A percentile compares a stretch with the other conserved stretches of the same genome.
Evolutionary conservation across 1,284 basidiomycete genomes (phyloP).

Genomic region (Apiotrichum gracile): DNA sequence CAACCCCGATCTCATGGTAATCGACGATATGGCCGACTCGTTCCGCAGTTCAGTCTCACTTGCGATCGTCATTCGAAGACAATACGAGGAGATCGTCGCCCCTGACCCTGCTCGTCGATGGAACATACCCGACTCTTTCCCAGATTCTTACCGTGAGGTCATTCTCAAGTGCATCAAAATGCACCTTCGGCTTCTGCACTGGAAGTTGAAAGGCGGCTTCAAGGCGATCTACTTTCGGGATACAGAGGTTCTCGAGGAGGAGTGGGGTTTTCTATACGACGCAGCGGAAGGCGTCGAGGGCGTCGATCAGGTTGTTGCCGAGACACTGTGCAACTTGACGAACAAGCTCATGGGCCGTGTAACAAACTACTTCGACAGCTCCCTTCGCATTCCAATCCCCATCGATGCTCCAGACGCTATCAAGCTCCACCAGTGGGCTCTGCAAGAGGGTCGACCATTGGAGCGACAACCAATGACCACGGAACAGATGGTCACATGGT

Average conservation of each 20-base stretch:
- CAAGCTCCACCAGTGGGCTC: not conserved
- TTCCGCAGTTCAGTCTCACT: constrained; percentile 85
- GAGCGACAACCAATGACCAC: constrained; percentile 58
- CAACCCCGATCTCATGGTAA: constrained; percentile 77
- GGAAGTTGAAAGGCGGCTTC: constrained; percentile 88
- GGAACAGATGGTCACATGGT: constrained; percentile 81
- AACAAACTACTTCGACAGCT: constrained; percentile 87
- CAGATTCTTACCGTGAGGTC: constrained; percentile 80
- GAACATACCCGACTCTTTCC: constrained; percentile 81
- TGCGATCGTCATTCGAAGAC: constrained; percentile 88
- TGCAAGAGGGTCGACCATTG: not conserved
- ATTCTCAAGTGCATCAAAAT: constrained; percentile 80
- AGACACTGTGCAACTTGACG: constrained; percentile 84
- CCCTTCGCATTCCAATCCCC: constrained; percentile 69
- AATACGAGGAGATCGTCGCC: constrained; percentile 81
- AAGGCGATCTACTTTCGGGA: constrained; percentile 95
- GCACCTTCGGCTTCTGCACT: constrained; percentile 92
- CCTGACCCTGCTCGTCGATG: constrained; percentile 83
- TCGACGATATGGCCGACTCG: constrained; percentile 94
- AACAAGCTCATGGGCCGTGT: constrained; percentile 86
- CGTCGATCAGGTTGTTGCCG: constrained; percentile 86
- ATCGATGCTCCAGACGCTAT: not conserved
- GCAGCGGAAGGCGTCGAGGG: constrained; percentile 84
- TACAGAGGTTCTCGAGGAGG: constrained; percentile 91
- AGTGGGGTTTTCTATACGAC: constrained; percentile 93